Conservation (phyloP, 768 basidiomycete species). For the Pisolithus orientalis region DNA sequence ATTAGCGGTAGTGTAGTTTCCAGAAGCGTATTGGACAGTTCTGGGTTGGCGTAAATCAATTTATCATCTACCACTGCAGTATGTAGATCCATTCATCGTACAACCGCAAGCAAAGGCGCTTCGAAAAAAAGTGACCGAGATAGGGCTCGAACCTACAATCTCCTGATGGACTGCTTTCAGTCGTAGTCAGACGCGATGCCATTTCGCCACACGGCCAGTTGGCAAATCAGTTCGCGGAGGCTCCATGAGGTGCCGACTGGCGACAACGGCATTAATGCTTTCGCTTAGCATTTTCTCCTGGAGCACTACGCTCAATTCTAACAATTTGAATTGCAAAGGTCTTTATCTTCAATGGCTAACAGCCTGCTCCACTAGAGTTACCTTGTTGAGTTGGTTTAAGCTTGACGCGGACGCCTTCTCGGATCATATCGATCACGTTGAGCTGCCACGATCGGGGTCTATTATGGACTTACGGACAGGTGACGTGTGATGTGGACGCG, state of each 20-base stretch:
- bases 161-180: conserved; percentile 51
- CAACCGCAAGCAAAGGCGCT: not conserved
- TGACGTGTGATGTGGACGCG: too few species aligned
- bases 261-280: not conserved
- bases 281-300: too few species aligned
- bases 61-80: not conserved
- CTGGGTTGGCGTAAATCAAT: not conserved
- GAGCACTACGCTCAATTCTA: too few species aligned
- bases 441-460: too few species aligned
- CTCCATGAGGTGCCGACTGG: not conserved
- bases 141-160: conserved; percentile 92
- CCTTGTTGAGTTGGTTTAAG: not conserved
- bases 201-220: conserved; percentile 74
- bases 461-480: too few species aligned
- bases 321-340: too few species aligned
- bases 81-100: not conserved
- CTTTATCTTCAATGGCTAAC: too few species aligned
- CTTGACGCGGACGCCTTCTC: not conserved
- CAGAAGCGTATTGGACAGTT: not conserved
- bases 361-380: not conserved
- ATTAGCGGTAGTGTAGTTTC: not conserved
- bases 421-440: not conserved
- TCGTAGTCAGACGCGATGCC: conserved; percentile 86
- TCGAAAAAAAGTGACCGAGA: conserved; percentile 47
- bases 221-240: not conserved